Conservation (phyloP, 495 filamentous ascomycete species). For the Trichoderma gamsii region DNA sequence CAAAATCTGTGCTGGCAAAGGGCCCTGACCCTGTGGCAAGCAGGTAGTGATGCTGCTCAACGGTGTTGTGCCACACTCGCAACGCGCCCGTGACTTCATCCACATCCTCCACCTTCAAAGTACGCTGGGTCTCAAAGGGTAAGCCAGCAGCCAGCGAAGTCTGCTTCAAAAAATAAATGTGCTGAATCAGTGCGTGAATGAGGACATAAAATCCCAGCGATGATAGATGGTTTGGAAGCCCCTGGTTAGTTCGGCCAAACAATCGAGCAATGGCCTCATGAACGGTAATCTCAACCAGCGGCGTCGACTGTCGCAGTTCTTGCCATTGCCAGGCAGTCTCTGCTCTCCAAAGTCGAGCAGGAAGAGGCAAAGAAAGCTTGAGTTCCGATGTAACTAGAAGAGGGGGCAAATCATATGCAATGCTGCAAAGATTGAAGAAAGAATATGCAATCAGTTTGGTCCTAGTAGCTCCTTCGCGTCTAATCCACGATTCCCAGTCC, state of each 20-base stretch:
- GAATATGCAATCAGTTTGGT: constrained; percentile 54
- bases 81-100: constrained; percentile 53
- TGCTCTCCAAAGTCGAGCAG: constrained; percentile 47
- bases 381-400: constrained; percentile 58
- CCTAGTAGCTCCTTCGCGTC: constrained; percentile 44
- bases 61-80: constrained; percentile 56
- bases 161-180: constrained; percentile 62
- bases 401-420: constrained; percentile 53
- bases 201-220: constrained; percentile 62
- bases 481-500: constrained; percentile 56
- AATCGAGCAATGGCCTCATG: constrained; percentile 45
- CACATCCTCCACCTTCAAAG: constrained; percentile 49
- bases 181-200: constrained; percentile 62
- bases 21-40: constrained; percentile 33
- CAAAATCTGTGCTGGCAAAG: constrained; percentile 34
- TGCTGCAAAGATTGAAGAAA: constrained; percentile 55
- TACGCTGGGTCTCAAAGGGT: constrained; percentile 37
- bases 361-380: constrained; percentile 53
- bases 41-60: constrained; percentile 48
- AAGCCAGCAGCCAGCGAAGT: constrained; percentile 42
- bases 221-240: constrained; percentile 47
- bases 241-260: constrained; percentile 40
- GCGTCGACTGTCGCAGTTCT: constrained; percentile 38
- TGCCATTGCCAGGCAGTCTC: constrained; percentile 46
- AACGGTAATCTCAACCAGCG: constrained; percentile 40